A percentile compares a stretch with the other conserved stretches of the same genome.
Evolutionary conservation across 108 stramenopile genomes (phyloP).

Genomic region (Nitzschia inconspicua): DNA sequence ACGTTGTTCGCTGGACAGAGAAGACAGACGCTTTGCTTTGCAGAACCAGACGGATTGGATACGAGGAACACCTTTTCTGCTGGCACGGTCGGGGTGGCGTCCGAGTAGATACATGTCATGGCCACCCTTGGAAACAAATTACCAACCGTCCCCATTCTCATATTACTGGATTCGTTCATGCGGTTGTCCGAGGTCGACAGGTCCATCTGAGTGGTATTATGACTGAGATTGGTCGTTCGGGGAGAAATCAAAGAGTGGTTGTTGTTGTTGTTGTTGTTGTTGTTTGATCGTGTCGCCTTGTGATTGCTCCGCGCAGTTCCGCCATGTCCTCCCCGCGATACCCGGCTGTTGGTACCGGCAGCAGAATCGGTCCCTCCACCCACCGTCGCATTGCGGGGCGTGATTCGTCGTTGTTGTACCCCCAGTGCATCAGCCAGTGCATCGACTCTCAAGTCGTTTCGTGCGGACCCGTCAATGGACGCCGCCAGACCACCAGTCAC

Average conservation of each 20-base stretch:
- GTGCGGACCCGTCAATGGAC: background rate
- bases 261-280: conserved; percentile 15
- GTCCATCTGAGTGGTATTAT: conserved; percentile 10
- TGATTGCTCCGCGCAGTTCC: background rate
- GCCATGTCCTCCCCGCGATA: background rate
- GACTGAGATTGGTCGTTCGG: background rate
- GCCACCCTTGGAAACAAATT: conserved; percentile 27
- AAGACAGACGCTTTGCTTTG: conserved; percentile 11
- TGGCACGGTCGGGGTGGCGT: background rate
- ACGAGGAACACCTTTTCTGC: conserved; percentile 29
- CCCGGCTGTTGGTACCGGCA: background rate
- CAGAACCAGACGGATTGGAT: conserved; percentile 29
- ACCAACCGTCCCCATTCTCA: conserved; percentile 27
- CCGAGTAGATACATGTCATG: conserved; percentile 26
- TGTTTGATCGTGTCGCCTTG: background rate
- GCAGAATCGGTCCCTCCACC: no score
- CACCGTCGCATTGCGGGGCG: conserved; percentile 27
- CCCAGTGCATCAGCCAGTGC: conserved; percentile 57
- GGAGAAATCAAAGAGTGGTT: conserved; percentile 28
- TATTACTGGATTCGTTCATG: background rate
- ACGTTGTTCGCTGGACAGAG: conserved; percentile 8
- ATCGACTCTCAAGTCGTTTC: conserved; percentile 22
- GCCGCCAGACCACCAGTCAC: background rate
- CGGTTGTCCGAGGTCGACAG: background rate
- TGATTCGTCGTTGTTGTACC: conserved; percentile 17